These are phyloP conservation scores for Stephanodiscus minutulus DNA, from an alignment of 108 stramenopile genomes.

Conservation along the genomic window DNA sequence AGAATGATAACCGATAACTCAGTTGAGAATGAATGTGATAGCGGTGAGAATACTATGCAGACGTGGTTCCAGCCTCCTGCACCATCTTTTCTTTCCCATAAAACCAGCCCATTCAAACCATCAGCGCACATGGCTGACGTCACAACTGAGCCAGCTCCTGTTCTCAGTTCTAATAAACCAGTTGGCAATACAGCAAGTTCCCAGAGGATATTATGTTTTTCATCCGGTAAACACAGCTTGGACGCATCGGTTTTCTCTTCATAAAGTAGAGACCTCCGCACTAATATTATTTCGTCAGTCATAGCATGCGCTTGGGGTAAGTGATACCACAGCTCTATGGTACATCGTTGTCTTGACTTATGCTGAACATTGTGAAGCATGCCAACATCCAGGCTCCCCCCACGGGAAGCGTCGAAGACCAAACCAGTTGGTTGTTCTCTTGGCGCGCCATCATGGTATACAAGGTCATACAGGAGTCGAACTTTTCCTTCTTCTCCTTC, in stretches of 20 bases:
- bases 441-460: slow-evolving; percentile 64
- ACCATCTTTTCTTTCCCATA: slow-evolving; percentile 55
- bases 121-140: slow-evolving; percentile 26
- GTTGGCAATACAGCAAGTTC: slow-evolving; percentile 70
- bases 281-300: slow-evolving; percentile 65
- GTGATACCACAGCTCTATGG: slow-evolving; percentile 85
- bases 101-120: slow-evolving; percentile 56
- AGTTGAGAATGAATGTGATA: slow-evolving; percentile 29
- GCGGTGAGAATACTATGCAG: slow-evolving; percentile 62
- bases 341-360: slow-evolving; percentile 68
- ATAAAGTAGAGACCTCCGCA: slow-evolving; percentile 59
- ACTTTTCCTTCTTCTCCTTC: slow-evolving; percentile 89
- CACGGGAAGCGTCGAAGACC: slow-evolving; percentile 62
- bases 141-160: slow-evolving; percentile 59
- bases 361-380: slow-evolving; percentile 69
- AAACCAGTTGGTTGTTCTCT: slow-evolving; percentile 62
- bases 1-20: slow-evolving; percentile 55
- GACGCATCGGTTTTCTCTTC: slow-evolving; percentile 60
- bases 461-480: slow-evolving; percentile 78
- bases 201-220: slow-evolving; percentile 69
- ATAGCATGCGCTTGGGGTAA: slow-evolving; percentile 59
- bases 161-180: slow-evolving; percentile 78
- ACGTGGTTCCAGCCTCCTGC: slow-evolving; percentile 88
- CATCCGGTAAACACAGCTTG: slow-evolving; percentile 62
- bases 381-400: slow-evolving; percentile 83